These are phyloP conservation scores for Nakataea oryzae DNA, from an alignment of 2,329 filamentous ascomycete genomes.

Conservation along the genomic window DNA sequence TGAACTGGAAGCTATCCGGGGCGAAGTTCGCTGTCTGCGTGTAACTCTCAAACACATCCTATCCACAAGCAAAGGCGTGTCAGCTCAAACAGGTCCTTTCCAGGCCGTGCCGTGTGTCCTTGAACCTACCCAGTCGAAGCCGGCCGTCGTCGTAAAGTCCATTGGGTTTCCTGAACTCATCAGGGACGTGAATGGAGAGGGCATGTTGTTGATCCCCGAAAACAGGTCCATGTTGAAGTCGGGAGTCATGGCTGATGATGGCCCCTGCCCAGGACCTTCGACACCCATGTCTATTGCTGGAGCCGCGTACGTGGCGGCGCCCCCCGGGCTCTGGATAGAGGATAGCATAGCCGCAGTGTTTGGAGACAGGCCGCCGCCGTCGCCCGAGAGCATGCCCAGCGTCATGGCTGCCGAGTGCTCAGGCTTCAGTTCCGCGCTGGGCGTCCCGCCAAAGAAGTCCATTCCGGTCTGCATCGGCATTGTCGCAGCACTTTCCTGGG, in stretches of 20 bases:
- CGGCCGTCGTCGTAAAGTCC: constrained; percentile 31
- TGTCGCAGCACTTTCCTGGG: constrained; percentile 1
- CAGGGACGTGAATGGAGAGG: constrained; percentile 44
- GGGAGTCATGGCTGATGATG: constrained; percentile 20
- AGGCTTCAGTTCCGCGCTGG: constrained; percentile 18
- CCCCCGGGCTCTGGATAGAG: constrained; percentile 25
- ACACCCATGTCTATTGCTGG: constrained; percentile 26
- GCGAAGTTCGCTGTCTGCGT: constrained; percentile 44
- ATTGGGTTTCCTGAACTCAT: constrained; percentile 29
- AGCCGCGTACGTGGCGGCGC: constrained; percentile 23
- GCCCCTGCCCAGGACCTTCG: constrained; percentile 10
- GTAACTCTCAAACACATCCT: constrained; percentile 48
- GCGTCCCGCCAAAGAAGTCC: neutral
- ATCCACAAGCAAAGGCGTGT: constrained; percentile 11
- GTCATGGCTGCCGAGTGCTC: constrained; percentile 30
- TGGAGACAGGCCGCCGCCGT: constrained; percentile 20
- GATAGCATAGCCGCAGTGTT: constrained; percentile 16
- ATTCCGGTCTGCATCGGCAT: neutral
- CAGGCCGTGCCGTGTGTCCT: neutral
- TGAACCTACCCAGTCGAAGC: constrained; percentile 48
- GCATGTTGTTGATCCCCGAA: constrained; percentile 19
- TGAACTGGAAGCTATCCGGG: constrained; percentile 41
- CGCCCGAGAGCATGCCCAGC: constrained; percentile 29
- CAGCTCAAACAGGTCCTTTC: neutral
- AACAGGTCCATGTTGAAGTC: constrained; percentile 25